Percentiles rank a stretch among this genome's conserved stretches.
These are phyloP conservation scores for Histomonas meleagridis DNA, from an alignment of 208 protist genomes.

Conservation along the genomic window DNA sequence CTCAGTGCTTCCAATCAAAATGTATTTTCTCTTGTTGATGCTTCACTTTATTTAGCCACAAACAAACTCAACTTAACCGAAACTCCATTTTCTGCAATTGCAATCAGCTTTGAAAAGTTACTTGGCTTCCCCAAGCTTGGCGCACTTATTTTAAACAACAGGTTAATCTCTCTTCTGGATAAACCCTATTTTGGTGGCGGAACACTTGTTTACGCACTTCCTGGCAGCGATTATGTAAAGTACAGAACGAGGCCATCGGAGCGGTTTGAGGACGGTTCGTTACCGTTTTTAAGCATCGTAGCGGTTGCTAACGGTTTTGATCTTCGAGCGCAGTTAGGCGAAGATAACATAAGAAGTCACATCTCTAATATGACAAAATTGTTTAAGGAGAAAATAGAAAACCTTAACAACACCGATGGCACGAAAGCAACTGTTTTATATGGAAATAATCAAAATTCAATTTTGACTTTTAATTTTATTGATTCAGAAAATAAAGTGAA, in stretches of 20 bases:
- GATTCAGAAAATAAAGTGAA: too few species aligned
- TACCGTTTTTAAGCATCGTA: conserved; percentile 20
- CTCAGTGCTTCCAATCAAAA: neutral
- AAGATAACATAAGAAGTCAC: too few species aligned
- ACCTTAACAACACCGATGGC: too few species aligned
- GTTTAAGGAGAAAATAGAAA: too few species aligned
- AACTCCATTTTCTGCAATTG: neutral
- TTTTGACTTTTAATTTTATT: too few species aligned
- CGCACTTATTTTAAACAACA: neutral
- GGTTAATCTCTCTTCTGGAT: neutral
- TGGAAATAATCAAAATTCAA: too few species aligned
- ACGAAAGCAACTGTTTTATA: too few species aligned
- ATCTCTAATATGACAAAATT: too few species aligned
- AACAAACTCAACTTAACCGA: neutral
- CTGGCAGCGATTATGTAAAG: neutral
- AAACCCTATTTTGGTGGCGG: conserved; percentile 32
- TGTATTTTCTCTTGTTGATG: neutral
- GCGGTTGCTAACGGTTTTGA: too few species aligned
- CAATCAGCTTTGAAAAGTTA: neutral
- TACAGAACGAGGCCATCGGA: neutral
- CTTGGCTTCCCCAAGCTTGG: neutral
- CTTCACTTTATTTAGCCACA: neutral
- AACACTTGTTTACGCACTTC: neutral
- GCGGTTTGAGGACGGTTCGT: neutral
- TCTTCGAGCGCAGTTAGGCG: too few species aligned